phyloP scores from a whole-genome alignment of 129 eudicot genomes.

The Erigeron canadensis region DNA sequence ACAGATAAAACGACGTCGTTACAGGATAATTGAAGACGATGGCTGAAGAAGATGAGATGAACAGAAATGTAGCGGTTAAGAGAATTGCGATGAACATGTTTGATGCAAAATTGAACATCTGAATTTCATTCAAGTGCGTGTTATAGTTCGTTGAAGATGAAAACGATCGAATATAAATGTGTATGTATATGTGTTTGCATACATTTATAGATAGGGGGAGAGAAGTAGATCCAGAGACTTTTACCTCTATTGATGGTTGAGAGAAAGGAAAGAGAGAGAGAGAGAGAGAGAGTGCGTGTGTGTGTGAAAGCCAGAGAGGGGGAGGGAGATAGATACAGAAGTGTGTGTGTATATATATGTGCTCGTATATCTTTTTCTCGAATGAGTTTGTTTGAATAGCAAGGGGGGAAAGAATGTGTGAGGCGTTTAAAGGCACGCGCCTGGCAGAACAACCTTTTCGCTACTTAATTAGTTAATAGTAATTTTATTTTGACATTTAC shows the following conservation, averaged over 20 bases:
- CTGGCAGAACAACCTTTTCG: conserved; percentile 21
- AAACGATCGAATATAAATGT: neutral
- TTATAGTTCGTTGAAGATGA: conserved; percentile 26
- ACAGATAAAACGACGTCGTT: neutral
- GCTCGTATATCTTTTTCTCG: conserved; percentile 12
- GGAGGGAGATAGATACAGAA: conserved; percentile 5
- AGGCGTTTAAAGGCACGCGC: conserved; percentile 15
- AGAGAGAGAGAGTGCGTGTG: neutral
- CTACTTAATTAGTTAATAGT: too few species aligned
- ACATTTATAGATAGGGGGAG: neutral
- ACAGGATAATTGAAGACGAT: conserved; percentile 37
- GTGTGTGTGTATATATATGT: neutral
- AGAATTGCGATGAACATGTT: conserved; percentile 27
- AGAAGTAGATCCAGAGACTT: conserved; percentile 14
- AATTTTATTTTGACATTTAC: too few species aligned
- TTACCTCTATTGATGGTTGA: conserved; percentile 27
- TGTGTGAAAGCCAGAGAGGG: neutral
- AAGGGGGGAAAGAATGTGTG: conserved; percentile 7
- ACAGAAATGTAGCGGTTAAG: conserved; percentile 29
- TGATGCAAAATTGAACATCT: conserved; percentile 30
- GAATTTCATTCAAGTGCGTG: conserved; percentile 15
- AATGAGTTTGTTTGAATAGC: conserved; percentile 26
- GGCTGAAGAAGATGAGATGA: conserved; percentile 32
- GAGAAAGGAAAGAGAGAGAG: conserved; percentile 15
- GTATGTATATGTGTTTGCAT: too few species aligned